Evolutionary conservation across 2,329 filamentous ascomycete species (phyloP).

Genomic region (Talaromyces pinophilus): DNA sequence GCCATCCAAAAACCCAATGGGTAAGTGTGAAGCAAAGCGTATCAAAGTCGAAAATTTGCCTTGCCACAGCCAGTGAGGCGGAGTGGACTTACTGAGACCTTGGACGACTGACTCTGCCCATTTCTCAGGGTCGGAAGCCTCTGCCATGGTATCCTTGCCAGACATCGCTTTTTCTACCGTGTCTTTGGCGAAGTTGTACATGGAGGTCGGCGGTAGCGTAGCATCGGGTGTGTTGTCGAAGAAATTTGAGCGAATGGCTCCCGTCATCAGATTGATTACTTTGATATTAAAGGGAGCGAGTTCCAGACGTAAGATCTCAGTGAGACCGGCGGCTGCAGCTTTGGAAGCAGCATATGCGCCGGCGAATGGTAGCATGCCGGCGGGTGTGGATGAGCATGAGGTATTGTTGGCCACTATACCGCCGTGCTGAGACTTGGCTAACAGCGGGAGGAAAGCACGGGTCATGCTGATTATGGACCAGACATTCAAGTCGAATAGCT

Average conservation of each 20-base stretch:
- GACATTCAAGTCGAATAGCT: slow-evolving; percentile 18
- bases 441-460: slow-evolving; percentile 10
- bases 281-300: slow-evolving; percentile 15
- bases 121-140: not conserved
- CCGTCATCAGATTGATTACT: slow-evolving; percentile 11
- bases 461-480: slow-evolving; percentile 11
- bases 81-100: slow-evolving; percentile 10
- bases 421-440: slow-evolving; percentile 6
- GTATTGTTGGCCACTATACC: slow-evolving; percentile 19
- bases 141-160: not conserved
- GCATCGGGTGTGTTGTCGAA: not conserved
- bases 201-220: slow-evolving; percentile 8
- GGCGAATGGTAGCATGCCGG: slow-evolving; percentile 8
- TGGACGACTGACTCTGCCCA: slow-evolving; percentile 8
- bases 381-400: not conserved
- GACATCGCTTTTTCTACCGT: not conserved
- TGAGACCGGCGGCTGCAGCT: slow-evolving; percentile 7
- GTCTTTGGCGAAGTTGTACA: slow-evolving; percentile 12
- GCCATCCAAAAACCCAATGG: slow-evolving; percentile 12
- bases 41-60: not conserved
- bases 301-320: slow-evolving; percentile 11
- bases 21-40: not conserved
- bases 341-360: slow-evolving; percentile 18
- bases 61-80: slow-evolving; percentile 9
- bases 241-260: not conserved